Base-by-base conservation (phyloP, 305 asterid genomes). In the Fraxinus sp. region DNA sequence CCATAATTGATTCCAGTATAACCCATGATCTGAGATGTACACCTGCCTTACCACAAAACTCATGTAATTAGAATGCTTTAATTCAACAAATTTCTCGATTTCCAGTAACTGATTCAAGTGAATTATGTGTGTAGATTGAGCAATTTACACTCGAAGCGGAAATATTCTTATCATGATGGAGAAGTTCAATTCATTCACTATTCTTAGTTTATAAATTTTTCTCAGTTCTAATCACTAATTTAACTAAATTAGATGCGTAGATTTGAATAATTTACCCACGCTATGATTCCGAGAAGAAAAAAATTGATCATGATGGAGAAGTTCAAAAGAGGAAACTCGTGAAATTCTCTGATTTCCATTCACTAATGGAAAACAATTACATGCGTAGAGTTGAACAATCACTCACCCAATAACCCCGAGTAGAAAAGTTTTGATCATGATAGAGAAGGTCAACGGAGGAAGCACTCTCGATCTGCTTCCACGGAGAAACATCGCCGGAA, bases 371-470 rank as follows among this genome's bases (percentile, higher is more conserved):
- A 55, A n/a, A 55, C 66, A 55, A 18, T 62, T 26, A 66, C 18
- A 24, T 66, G 32, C 4, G 16, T 9, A 66, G 36, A 24, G 16
- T 26, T 26, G 1, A 64, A 64, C 73, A 26, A 83, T 55, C 18
- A 46, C 89, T 81, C 83, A 93, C 98, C 98, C 98, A 36, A 95
- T 91, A 30, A 87, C 83, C 41, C 91, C 98, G 9, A 95, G 94
- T 70, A 92, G 84, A 28, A 90, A 85, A 9, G 92, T 88, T 88
- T 92, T 92, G 79, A 82, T 64, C 78, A 91, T 18, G 11, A 93
- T 79, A 39, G 91, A 82, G 35, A 81, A 84, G 84, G 76, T 91
- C 72, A 95, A 80, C 16, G 86, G 88, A 80, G 88, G 89, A 85
- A 88, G 91, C 59, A 74, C 52, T 86, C 81, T 83, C 35, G 35